Conservation (phyloP, 129 eudicot genomes). For the carrot (Daucus carota) region DH1_v3.0 NC_030385.2:3205001-3205500, state of each 20-base stretch:
- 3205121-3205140: constrained; percentile 80
- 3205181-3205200: constrained; percentile 88
- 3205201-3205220: constrained; percentile 63
- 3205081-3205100: not conserved
- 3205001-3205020: constrained; percentile 10
- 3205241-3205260: constrained; percentile 75
- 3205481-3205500: not conserved
- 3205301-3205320: constrained; percentile 57
- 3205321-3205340: constrained; percentile 48
- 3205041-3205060: too few species aligned
- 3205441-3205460: constrained; percentile 10
- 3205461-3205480: not conserved
- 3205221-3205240: constrained; percentile 47
- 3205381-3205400: constrained; percentile 72
- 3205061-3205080: not conserved
- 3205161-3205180: constrained; percentile 72
- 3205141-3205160: constrained; percentile 81
- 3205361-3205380: constrained; percentile 79
- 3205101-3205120: not conserved
- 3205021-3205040: not conserved
- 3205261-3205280: constrained; percentile 83
- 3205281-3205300: constrained; percentile 86
- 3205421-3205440: constrained; percentile 41
- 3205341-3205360: constrained; percentile 80
- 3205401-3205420: constrained; percentile 73